These are phyloP conservation scores for Chytridiales sp. DNA, from an alignment of 371 early-diverging fungal species.

Conservation along the genomic window DNA sequence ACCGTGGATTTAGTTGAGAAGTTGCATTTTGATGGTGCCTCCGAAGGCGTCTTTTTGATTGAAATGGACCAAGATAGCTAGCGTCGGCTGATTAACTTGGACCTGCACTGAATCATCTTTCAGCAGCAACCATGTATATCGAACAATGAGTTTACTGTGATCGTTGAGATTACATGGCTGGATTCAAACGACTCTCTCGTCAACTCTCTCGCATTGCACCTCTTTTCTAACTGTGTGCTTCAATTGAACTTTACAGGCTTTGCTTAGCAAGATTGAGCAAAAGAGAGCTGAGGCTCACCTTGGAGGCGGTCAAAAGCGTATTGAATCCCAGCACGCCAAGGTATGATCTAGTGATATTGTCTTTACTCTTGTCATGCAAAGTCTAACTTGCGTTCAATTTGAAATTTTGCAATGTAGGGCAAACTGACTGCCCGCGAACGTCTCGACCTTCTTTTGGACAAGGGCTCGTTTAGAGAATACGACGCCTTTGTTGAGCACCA, in stretches of 20 bases:
- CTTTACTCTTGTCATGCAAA: not conserved
- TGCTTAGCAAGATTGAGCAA: slow-evolving; percentile 56
- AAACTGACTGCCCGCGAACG: slow-evolving; percentile 96
- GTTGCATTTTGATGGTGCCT: too few relatives aligned
- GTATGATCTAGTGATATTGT: slow-evolving; percentile 47
- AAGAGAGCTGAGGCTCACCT: slow-evolving; percentile 74
- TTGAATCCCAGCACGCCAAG: slow-evolving; percentile 89
- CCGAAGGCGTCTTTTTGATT: too few relatives aligned
- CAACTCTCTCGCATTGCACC: not conserved
- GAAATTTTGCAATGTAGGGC: slow-evolving; percentile 56
- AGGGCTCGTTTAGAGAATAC: slow-evolving; percentile 86
- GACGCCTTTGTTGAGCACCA: slow-evolving; percentile 95
- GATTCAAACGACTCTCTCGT: too few relatives aligned
- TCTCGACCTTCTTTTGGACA: slow-evolving; percentile 80
- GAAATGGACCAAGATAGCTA: too few relatives aligned
- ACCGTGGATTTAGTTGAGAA: too few relatives aligned
- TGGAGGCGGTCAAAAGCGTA: slow-evolving; percentile 83
- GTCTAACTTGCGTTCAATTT: not conserved
- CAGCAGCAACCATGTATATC: too few relatives aligned
- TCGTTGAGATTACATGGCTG: too few relatives aligned
- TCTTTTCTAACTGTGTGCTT: not conserved
- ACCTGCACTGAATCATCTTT: too few relatives aligned
- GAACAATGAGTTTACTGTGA: too few relatives aligned
- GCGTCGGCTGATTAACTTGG: too few relatives aligned
- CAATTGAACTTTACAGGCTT: too few relatives aligned